Evolutionary conservation across 257 asterid species (phyloP), one percentile per base, ranked within the genome.

Genomic region (Salvia miltiorrhiza): DNA sequence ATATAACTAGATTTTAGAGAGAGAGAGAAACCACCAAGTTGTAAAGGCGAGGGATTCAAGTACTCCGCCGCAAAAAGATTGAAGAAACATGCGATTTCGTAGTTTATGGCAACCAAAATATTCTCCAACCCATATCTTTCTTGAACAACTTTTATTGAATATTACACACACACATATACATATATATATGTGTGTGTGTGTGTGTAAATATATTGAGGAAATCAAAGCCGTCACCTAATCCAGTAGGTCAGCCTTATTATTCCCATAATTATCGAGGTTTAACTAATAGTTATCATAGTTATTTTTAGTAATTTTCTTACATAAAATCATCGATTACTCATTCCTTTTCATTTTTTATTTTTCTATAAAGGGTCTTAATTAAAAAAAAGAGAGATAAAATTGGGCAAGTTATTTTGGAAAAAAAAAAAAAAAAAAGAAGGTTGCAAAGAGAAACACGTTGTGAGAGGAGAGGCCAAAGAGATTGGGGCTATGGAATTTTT

Each of bases 371-470:
- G 12, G 9, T 30, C 43, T 58, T 0, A 39, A 20, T 48, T 52
- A 20, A 7, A 4, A 30, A 43, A 11, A 24, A 43, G 17, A 14
- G 21, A 63, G 14, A 14, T 9, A 7, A 23, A 43, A 23, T 8
- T 21, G 2, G 30, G 40, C 13, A 12, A 26, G 20, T 5, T 13
- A 65, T 50, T 28, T 35, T 10, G 2, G 9, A 3, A 49, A 19
- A 40, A 69, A 8, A 21, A 56, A n/a, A n/a, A n/a, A n/a, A n/a
- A n/a, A n/a, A n/a, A n/a, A n/a, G n/a, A n/a, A 49, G 17, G 26
- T 16, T 48, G 71, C 20, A 63, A 26, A 63, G 69, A 76, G 44
- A 63, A 55, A 67, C 83, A 80, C 77, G 83, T 83, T 82, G 76
- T 71, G 76, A 83, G 43, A 79, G 50, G 78, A 59, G 79, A 76